Conservation (phyloP, 2,329 filamentous ascomycete species). For the Xylaria sp. region DNA sequence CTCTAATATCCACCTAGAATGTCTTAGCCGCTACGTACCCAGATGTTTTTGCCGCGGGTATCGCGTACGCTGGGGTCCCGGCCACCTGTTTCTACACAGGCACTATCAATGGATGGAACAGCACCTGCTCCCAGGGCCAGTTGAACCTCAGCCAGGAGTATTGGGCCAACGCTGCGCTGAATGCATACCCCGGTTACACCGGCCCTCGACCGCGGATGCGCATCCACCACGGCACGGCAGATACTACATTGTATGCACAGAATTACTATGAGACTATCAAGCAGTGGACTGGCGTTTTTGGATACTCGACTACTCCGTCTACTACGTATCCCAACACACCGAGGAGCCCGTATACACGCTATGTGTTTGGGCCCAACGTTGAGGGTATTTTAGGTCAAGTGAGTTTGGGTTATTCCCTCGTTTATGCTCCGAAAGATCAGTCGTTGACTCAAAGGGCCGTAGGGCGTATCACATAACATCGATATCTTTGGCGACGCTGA, state of each 20-base stretch:
- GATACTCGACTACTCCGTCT: slow-evolving; percentile 31
- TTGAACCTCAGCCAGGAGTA: slow-evolving; percentile 49
- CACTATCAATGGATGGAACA: slow-evolving; percentile 55
- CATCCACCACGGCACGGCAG: slow-evolving; percentile 43
- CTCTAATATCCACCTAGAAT: slow-evolving; percentile 39
- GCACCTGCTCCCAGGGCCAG: slow-evolving; percentile 55
- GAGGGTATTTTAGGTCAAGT: slow-evolving; percentile 32
- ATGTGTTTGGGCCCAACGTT: slow-evolving; percentile 32
- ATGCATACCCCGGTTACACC: slow-evolving; percentile 45
- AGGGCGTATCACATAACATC: slow-evolving; percentile 31
- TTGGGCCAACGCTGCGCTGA: slow-evolving; percentile 54
- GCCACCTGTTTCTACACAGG: slow-evolving; percentile 52
- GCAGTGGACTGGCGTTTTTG: slow-evolving; percentile 48
- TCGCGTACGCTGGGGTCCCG: slow-evolving; percentile 51
- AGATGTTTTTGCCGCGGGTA: slow-evolving; percentile 52
- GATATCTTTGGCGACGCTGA: slow-evolving; percentile 32
- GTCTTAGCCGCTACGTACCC: slow-evolving; percentile 55
- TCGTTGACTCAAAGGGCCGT: neutral
- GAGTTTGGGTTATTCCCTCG: neutral
- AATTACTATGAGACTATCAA: slow-evolving; percentile 43
- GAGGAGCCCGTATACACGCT: slow-evolving; percentile 27
- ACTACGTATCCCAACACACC: slow-evolving; percentile 27
- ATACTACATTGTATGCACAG: slow-evolving; percentile 39
- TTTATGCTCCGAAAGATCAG: neutral
- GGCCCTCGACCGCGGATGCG: slow-evolving; percentile 42